Conservation (phyloP, 108 stramenopile genomes). For the Skeletonema tropicum region DNA sequence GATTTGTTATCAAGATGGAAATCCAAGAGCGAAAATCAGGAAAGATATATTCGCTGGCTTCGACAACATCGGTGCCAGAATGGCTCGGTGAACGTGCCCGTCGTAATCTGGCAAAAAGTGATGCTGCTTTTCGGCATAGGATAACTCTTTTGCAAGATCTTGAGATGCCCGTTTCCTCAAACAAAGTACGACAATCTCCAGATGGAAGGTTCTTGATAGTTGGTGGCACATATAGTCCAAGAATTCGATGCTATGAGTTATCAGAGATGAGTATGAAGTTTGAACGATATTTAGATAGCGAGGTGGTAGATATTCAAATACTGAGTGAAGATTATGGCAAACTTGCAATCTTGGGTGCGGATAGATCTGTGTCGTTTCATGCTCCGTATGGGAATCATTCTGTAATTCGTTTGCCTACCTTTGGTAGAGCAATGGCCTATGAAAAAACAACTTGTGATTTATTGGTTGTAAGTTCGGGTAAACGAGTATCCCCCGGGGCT, state of each 20-base stretch:
- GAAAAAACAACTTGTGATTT: constrained; percentile 91
- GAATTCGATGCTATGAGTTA: constrained; percentile 94
- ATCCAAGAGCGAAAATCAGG: constrained; percentile 86
- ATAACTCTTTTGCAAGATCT: constrained; percentile 99
- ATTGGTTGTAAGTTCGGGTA: constrained; percentile 81
- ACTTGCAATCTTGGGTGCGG: constrained; percentile 89
- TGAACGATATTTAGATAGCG: constrained; percentile 94
- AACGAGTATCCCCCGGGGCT: constrained; percentile 16
- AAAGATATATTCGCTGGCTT: constrained; percentile 89
- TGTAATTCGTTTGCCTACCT: constrained; percentile 90
- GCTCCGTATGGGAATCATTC: constrained; percentile 97
- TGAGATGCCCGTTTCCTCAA: constrained; percentile 90
- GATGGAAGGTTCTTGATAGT: constrained; percentile 94
- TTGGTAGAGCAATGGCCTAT: constrained; percentile 95
- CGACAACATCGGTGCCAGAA: constrained; percentile 92
- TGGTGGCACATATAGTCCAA: constrained; percentile 94
- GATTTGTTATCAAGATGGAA: constrained; percentile 63
- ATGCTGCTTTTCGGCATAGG: constrained; percentile 89
- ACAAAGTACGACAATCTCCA: constrained; percentile 75
- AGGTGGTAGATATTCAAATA: constrained; percentile 88
- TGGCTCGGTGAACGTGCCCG: constrained; percentile 96
- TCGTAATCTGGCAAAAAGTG: constrained; percentile 88
- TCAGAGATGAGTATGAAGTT: constrained; percentile 97
- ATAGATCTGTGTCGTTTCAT: constrained; percentile 95
- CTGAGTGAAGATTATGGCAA: constrained; percentile 95